phyloP scores from a whole-genome alignment of 192 early-diverging fungal species.

The Paraglomus occultum region DNA sequence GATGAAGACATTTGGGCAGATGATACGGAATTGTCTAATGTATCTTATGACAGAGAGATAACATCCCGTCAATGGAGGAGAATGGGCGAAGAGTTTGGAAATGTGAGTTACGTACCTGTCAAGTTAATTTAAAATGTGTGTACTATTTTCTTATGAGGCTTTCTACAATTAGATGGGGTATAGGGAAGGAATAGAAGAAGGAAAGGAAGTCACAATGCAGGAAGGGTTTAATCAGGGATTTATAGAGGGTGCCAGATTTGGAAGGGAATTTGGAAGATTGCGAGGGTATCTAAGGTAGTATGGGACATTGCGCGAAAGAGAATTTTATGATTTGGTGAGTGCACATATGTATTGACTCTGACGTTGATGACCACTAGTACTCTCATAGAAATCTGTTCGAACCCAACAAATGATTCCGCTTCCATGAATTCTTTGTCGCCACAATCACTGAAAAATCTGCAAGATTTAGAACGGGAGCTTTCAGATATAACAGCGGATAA shows the following conservation, averaged over 20 bases:
- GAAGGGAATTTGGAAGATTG: conserved; percentile 44
- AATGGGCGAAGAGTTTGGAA: conserved; percentile 55
- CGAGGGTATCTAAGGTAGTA: conserved; percentile 47
- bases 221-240: conserved; percentile 57
- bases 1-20: conserved; percentile 51
- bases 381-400: background rate
- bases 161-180: conserved; percentile 46
- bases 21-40: conserved; percentile 34
- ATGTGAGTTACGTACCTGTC: conserved; percentile 35
- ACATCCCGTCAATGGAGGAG: conserved; percentile 55
- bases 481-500: conserved; percentile 1
- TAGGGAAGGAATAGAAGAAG: conserved; percentile 58
- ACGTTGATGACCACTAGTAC: background rate
- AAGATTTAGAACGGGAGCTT: conserved; percentile 19
- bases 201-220: conserved; percentile 53
- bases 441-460: background rate
- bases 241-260: conserved; percentile 45
- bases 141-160: conserved; percentile 5
- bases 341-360: background rate
- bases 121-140: background rate
- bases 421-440: background rate
- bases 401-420: background rate
- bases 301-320: background rate
- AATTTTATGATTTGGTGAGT: no score
- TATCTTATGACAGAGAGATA: conserved; percentile 45